These are phyloP conservation scores for Hypericum androsaemum DNA, from an alignment of 345 rosid genomes.

Conservation along the genomic window DNA sequence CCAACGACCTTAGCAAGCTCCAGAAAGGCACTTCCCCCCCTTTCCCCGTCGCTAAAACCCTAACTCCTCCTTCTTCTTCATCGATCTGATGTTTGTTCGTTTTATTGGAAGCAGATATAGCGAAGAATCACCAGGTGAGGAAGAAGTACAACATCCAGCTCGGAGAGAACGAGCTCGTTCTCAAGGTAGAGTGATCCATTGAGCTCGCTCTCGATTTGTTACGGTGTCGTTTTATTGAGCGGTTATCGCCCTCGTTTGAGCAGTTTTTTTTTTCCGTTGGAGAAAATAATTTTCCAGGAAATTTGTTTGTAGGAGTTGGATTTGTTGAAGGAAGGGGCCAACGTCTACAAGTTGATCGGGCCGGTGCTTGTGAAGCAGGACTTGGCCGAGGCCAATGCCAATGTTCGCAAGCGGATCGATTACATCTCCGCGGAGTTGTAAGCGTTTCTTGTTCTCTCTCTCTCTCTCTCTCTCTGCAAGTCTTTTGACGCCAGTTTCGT, in stretches of 20 bases:
- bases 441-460: too few species aligned
- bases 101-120: conserved; percentile 43
- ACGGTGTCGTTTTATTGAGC: not conserved
- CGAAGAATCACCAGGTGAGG: conserved; percentile 81
- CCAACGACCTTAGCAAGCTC: conserved; percentile 66
- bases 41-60: too few species aligned
- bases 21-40: conserved; percentile 47
- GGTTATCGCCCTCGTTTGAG: not conserved
- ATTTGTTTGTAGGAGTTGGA: conserved; percentile 84
- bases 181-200: too few species aligned
- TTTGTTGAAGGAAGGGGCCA: conserved; percentile 75
- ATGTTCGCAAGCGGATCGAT: conserved; percentile 86
- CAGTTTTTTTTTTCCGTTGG: too few species aligned
- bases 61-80: not conserved
- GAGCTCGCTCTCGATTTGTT: too few species aligned
- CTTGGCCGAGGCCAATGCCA: conserved; percentile 93
- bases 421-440: conserved; percentile 90
- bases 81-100: too few species aligned
- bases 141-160: conserved; percentile 93
- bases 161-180: conserved; percentile 95
- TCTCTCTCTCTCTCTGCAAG: not conserved
- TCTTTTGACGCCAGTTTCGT: too few species aligned
- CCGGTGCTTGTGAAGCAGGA: conserved; percentile 97
- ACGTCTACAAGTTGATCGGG: conserved; percentile 88
- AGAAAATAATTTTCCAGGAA: too few species aligned